A percentile compares a stretch with the other conserved stretches of the same genome.
phyloP scores from a whole-genome alignment of 179 eudicot species.

The Silene vulgaris region DNA sequence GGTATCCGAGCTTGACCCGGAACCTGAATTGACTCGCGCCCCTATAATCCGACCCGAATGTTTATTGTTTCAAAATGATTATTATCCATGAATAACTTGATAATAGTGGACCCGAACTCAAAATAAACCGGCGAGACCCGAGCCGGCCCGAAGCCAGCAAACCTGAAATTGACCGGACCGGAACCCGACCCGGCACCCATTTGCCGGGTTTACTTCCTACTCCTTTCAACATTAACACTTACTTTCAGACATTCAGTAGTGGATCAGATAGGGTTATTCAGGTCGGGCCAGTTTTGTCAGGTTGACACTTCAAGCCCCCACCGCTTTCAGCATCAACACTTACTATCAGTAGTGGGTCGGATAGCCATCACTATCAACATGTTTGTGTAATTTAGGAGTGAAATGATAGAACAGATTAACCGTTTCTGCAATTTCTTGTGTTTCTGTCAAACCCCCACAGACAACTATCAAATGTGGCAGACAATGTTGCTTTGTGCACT shows the following conservation, averaged over 20 bases:
- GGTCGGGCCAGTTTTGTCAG: neutral
- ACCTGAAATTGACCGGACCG: no score
- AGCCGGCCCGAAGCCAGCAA: no score
- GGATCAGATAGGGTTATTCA: no score
- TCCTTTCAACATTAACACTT: neutral
- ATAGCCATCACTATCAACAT: neutral
- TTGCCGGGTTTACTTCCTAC: no score
- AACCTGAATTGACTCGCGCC: no score
- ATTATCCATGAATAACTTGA: no score
- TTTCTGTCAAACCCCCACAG: neutral
- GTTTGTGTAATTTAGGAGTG: neutral
- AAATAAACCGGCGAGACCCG: no score
- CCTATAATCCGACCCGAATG: no score
- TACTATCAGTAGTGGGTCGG: neutral
- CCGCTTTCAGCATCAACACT: neutral
- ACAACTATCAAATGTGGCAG: conserved; percentile 10
- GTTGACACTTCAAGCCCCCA: neutral
- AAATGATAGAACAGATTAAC: neutral
- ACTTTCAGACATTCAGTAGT: neutral
- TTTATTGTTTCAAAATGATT: no score
- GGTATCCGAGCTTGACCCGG: no score
- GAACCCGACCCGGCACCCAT: no score
- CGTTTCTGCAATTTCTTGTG: neutral
- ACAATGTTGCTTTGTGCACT: conserved; percentile 6
- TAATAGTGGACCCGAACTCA: no score